Conservation (phyloP, 352 stramenopile species). For the Phytophthora idaei region DNA sequence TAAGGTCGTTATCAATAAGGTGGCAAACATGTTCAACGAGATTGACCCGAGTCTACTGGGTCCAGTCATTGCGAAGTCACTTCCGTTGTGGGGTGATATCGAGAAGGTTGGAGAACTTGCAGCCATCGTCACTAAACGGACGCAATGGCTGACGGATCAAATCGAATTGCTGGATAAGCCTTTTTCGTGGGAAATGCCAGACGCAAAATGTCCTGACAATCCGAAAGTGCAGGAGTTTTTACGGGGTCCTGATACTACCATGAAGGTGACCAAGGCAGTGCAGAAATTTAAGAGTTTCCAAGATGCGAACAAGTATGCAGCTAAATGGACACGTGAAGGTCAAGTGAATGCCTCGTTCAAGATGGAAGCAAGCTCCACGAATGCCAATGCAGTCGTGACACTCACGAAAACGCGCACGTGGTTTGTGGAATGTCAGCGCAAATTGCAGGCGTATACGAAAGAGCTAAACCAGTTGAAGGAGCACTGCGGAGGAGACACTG, state of each 20-base stretch:
- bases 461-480: constrained; percentile 4
- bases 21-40: not conserved
- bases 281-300: constrained; percentile 1
- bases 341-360: constrained; percentile 10
- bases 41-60: not conserved
- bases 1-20: not conserved
- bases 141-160: not conserved
- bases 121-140: not conserved
- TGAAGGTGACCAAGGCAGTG: constrained; percentile 7
- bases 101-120: not conserved
- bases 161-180: constrained; percentile 3
- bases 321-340: constrained; percentile 1
- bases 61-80: not conserved
- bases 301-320: constrained; percentile 11
- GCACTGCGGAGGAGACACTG: not conserved
- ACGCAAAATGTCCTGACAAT: constrained; percentile 13
- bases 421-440: constrained; percentile 1
- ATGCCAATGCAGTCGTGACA: constrained; percentile 9
- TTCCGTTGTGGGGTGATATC: not conserved
- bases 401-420: constrained; percentile 14
- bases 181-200: constrained; percentile 2
- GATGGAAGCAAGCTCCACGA: constrained; percentile 1
- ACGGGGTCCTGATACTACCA: constrained; percentile 2
- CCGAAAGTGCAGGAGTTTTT: constrained; percentile 12
- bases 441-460: constrained; percentile 1